Percentiles rank a stretch among this genome's conserved stretches.
Conservation (phyloP, 2,329 filamentous ascomycete species). For the Rutstroemia sydowiana region DNA sequence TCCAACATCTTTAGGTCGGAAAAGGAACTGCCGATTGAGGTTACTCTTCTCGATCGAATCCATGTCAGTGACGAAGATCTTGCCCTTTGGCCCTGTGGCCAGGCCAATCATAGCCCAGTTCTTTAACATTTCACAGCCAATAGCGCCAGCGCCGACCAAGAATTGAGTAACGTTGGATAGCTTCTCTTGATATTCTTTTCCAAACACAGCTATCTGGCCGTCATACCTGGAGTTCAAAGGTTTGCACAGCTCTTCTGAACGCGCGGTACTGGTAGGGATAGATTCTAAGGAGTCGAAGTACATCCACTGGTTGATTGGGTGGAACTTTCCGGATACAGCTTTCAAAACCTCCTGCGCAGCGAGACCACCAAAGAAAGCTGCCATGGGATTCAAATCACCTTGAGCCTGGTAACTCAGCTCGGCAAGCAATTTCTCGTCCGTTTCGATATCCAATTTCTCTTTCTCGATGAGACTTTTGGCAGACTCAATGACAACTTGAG, state of each 20-base stretch:
- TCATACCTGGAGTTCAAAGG: slow-evolving; percentile 84
- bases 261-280: slow-evolving; percentile 64
- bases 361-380: slow-evolving; percentile 90
- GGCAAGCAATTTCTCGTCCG: slow-evolving; percentile 86
- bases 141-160: slow-evolving; percentile 91
- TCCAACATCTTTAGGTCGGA: slow-evolving; percentile 88
- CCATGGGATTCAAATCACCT: slow-evolving; percentile 86
- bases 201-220: slow-evolving; percentile 94
- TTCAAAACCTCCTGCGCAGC: slow-evolving; percentile 93
- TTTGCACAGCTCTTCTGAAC: slow-evolving; percentile 82
- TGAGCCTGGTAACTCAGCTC: slow-evolving; percentile 92
- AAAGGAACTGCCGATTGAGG: slow-evolving; percentile 93
- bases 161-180: slow-evolving; percentile 86
- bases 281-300: slow-evolving; percentile 99
- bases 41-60: slow-evolving; percentile 99
- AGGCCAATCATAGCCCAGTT: slow-evolving; percentile 99
- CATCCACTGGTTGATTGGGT: slow-evolving; percentile 90
- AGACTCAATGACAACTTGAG: slow-evolving; percentile 66
- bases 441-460: slow-evolving; percentile 70
- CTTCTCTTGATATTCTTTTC: slow-evolving; percentile 89
- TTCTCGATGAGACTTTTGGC: slow-evolving; percentile 67
- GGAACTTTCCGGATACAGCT: slow-evolving; percentile 94
- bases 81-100: slow-evolving; percentile 77
- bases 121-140: slow-evolving; percentile 98
- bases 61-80: slow-evolving; percentile 93